A percentile compares a stretch with the other conserved stretches of the same genome.
Conservation (phyloP, 805 yeast genomes). For the Candida manassasensis region DNA sequence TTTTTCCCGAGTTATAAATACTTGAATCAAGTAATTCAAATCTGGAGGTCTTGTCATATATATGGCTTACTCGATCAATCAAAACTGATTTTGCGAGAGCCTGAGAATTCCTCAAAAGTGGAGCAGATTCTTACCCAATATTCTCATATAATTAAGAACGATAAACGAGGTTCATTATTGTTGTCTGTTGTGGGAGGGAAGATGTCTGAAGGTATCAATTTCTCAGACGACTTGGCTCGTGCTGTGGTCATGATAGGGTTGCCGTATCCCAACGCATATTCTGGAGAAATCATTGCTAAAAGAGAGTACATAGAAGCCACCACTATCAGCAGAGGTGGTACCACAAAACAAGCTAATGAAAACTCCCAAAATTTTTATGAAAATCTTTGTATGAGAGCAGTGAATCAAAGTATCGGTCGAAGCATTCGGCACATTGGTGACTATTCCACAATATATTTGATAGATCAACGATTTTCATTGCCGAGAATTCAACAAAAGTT, state of each 20-base stretch:
- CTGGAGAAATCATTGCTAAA: slow-evolving; percentile 77
- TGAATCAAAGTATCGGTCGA: slow-evolving; percentile 89
- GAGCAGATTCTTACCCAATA: slow-evolving; percentile 49
- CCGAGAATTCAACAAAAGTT: slow-evolving; percentile 50
- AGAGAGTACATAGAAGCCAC: slow-evolving; percentile 55
- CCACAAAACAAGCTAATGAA: slow-evolving; percentile 40
- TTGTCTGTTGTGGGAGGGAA: slow-evolving; percentile 91
- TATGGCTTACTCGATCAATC: slow-evolving; percentile 29
- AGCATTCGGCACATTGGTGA: slow-evolving; percentile 83
- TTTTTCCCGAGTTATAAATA: slow-evolving; percentile 86
- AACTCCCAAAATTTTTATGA: slow-evolving; percentile 63
- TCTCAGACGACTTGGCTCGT: slow-evolving; percentile 81
- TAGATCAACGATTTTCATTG: slow-evolving; percentile 59
- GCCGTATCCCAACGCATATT: slow-evolving; percentile 81
- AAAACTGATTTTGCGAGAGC: slow-evolving; percentile 57
- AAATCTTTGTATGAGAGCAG: slow-evolving; percentile 83
- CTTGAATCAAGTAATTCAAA: slow-evolving; percentile 42
- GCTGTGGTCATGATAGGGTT: slow-evolving; percentile 83
- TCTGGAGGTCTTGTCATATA: slow-evolving; percentile 45
- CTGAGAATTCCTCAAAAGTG: slow-evolving; percentile 37
- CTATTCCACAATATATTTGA: slow-evolving; percentile 67
- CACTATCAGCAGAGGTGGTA: slow-evolving; percentile 45
- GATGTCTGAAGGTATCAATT: slow-evolving; percentile 90
- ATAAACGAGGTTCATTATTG: slow-evolving; percentile 54
- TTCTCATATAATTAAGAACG: slow-evolving; percentile 32